A percentile compares a stretch with the other conserved stretches of the same genome.
Evolutionary conservation across 2,329 filamentous ascomycete genomes (phyloP).

Genomic region (Aspergillus eucalypticola): DNA sequence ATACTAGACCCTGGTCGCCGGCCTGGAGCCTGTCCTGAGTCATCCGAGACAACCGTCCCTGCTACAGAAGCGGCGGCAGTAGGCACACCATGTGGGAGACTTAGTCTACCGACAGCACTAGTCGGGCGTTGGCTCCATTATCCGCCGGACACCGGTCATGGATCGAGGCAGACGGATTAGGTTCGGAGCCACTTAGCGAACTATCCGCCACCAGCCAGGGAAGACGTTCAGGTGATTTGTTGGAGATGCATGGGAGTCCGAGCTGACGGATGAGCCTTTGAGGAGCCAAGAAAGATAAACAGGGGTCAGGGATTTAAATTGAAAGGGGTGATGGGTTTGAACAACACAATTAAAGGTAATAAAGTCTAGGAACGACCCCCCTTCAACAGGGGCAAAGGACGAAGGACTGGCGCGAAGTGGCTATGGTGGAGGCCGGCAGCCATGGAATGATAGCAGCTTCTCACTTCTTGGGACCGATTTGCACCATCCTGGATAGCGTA

Average conservation of each 20-base stretch:
- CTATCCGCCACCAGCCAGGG: constrained; percentile 29
- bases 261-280: neutral
- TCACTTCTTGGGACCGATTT: constrained; percentile 5
- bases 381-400: neutral
- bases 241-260: constrained; percentile 7
- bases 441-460: neutral
- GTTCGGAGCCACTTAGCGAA: constrained; percentile 28
- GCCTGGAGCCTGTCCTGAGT: constrained; percentile 17
- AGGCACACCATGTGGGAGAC: constrained; percentile 27
- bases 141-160: constrained; percentile 31
- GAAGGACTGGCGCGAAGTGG: neutral
- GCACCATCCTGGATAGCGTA: constrained; percentile 2
- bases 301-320: neutral
- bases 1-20: constrained; percentile 20
- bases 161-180: constrained; percentile 23
- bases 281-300: constrained; percentile 1
- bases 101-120: constrained; percentile 26
- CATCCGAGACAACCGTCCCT: constrained; percentile 15
- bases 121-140: constrained; percentile 28
- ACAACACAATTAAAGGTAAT: neutral
- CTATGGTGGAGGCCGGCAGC: neutral
- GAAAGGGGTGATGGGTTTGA: neutral
- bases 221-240: constrained; percentile 14
- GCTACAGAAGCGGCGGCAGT: constrained; percentile 16
- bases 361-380: neutral